Percentiles rank a stretch among this genome's conserved stretches.
Evolutionary conservation across 257 asterid genomes (phyloP).

Genomic region (Capsicum baccatum): DNA sequence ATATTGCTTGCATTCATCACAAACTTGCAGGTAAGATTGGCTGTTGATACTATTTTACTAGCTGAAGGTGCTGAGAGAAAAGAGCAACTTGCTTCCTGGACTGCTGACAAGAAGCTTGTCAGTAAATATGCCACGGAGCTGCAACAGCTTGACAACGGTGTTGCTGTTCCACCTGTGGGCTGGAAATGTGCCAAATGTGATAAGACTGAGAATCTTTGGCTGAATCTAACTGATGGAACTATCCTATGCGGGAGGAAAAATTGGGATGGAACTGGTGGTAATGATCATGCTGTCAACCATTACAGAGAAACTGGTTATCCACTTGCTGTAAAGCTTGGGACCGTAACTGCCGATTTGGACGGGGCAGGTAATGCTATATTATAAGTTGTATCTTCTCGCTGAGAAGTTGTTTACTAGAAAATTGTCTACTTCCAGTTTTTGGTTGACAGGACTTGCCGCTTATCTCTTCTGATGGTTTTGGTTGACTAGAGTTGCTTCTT

Average conservation of each 20-base stretch:
- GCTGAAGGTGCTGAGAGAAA: slow-evolving; percentile 90
- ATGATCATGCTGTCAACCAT: slow-evolving; percentile 91
- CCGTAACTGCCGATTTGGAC: slow-evolving; percentile 91
- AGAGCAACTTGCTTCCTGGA: slow-evolving; percentile 95
- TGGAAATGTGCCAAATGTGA: slow-evolving; percentile 96
- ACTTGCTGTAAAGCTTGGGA: slow-evolving; percentile 98
- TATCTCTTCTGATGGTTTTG: not conserved
- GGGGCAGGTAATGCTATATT: slow-evolving; percentile 74
- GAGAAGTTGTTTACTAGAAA: not conserved
- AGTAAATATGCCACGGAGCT: slow-evolving; percentile 84
- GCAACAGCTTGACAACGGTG: slow-evolving; percentile 85
- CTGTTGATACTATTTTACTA: slow-evolving; percentile 83
- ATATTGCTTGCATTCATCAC: slow-evolving; percentile 16
- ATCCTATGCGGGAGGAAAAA: slow-evolving; percentile 88
- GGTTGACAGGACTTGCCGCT: slow-evolving; percentile 3
- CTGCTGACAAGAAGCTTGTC: slow-evolving; percentile 73
- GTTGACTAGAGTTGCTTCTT: not conserved
- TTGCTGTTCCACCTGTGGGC: slow-evolving; percentile 84
- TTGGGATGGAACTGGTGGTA: slow-evolving; percentile 99
- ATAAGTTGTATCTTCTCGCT: slow-evolving; percentile 15
- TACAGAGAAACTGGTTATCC: slow-evolving; percentile 68
- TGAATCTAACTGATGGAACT: slow-evolving; percentile 90
- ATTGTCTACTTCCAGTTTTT: not conserved
- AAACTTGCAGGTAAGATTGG: slow-evolving; percentile 77
- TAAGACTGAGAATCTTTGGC: slow-evolving; percentile 94